phyloP scores from a whole-genome alignment of 1,284 basidiomycete species.

The Cutaneotrichosporon cavernicola region DNA sequence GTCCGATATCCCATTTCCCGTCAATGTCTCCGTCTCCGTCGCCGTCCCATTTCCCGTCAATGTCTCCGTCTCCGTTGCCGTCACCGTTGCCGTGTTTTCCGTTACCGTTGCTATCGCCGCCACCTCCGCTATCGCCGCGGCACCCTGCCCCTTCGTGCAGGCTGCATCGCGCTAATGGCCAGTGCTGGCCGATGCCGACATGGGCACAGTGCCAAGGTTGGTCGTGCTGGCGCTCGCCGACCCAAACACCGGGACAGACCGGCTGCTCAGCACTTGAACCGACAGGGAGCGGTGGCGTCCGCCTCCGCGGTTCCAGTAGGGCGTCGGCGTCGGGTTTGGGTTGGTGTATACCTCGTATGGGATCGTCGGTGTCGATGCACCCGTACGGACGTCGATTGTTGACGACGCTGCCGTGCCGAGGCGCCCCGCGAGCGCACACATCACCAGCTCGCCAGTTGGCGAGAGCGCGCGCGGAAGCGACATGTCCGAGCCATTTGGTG shows the following conservation, averaged over 20 bases:
- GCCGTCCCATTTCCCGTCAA: not conserved
- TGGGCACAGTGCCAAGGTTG: not conserved
- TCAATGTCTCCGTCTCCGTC: not conserved
- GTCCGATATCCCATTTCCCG: not conserved
- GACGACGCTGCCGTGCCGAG: not conserved
- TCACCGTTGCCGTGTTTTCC: not conserved
- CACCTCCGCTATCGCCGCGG: not conserved
- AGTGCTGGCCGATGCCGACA: not conserved
- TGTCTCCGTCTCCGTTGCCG: not conserved
- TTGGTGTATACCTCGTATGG: not conserved
- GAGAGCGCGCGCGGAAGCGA: not conserved
- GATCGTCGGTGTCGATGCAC: not conserved
- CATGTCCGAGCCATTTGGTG: not conserved
- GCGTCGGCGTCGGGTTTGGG: not conserved
- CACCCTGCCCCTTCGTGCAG: not conserved
- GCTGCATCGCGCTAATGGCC: not conserved
- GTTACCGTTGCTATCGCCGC: not conserved
- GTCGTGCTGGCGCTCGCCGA: not conserved
- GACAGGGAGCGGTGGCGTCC: conserved; percentile 3
- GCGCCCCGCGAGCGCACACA: not conserved
- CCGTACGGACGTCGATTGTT: not conserved
- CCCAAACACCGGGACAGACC: not conserved
- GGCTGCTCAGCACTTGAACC: not conserved
- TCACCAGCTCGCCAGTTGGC: not conserved
- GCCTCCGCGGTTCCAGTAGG: not conserved